These are phyloP conservation scores for Amaranthus cruentus DNA, from an alignment of 148 eudicot species.

Conservation along the genomic window DNA sequence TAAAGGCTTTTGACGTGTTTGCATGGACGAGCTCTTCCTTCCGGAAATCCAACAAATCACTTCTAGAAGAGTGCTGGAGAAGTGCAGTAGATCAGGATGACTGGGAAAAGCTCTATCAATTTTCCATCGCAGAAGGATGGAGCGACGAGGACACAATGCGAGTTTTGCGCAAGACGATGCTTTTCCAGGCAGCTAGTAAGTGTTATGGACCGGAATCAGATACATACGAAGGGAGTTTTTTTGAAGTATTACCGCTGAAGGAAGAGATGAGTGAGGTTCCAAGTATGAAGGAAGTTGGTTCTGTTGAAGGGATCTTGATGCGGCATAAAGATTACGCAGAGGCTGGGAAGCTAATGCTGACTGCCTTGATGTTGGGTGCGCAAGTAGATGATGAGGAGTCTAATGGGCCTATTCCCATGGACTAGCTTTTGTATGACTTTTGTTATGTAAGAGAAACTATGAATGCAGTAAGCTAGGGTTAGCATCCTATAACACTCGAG, in stretches of 20 bases:
- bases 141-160: constrained; percentile 63
- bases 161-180: constrained; percentile 52
- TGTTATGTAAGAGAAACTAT: constrained; percentile 7
- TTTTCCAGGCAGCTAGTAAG: constrained; percentile 72
- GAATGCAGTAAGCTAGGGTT: neutral
- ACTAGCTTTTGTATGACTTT: constrained; percentile 18
- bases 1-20: constrained; percentile 73
- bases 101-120: constrained; percentile 67
- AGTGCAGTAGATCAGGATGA: constrained; percentile 68
- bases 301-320: constrained; percentile 80
- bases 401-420: constrained; percentile 58
- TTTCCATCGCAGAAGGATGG: constrained; percentile 71
- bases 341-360: constrained; percentile 82
- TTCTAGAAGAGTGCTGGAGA: constrained; percentile 94
- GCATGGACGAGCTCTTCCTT: constrained; percentile 92
- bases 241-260: constrained; percentile 70
- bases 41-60: constrained; percentile 53
- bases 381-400: constrained; percentile 25
- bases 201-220: constrained; percentile 76
- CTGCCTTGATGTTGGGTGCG: constrained; percentile 59
- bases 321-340: constrained; percentile 88
- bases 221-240: constrained; percentile 61
- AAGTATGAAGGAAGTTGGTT: constrained; percentile 35
- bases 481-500: no score
- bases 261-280: constrained; percentile 41